Evolutionary conservation across 768 basidiomycete species (phyloP).

Genomic region (Coprinellus micaceus): DNA sequence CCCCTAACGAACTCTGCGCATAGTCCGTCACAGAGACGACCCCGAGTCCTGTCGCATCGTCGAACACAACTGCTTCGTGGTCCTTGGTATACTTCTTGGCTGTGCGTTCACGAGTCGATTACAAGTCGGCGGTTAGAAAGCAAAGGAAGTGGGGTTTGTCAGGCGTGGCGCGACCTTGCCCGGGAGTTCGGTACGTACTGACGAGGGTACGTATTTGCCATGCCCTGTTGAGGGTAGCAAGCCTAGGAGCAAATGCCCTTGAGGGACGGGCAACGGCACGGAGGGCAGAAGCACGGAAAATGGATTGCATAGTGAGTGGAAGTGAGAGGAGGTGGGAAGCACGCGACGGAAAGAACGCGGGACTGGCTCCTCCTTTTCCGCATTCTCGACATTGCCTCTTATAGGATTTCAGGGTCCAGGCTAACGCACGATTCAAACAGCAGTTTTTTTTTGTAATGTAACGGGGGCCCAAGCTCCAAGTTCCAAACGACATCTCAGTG

Average conservation of each 20-base stretch:
- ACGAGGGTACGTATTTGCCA: slow-evolving; percentile 48
- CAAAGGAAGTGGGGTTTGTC: too few relatives aligned
- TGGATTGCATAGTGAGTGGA: slow-evolving; percentile 33
- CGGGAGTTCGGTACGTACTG: slow-evolving; percentile 42
- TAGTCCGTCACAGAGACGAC: slow-evolving; percentile 86
- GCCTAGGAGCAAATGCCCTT: slow-evolving; percentile 18
- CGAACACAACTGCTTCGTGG: slow-evolving; percentile 83
- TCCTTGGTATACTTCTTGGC: slow-evolving; percentile 81
- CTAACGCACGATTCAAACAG: too few relatives aligned
- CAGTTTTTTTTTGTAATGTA: background rate
- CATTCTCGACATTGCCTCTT: slow-evolving; percentile 5
- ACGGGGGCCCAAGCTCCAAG: background rate
- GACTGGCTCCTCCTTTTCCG: slow-evolving; percentile 16
- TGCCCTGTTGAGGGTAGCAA: slow-evolving; percentile 18
- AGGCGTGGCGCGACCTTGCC: too few relatives aligned
- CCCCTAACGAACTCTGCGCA: slow-evolving; percentile 88
- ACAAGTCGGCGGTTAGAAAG: too few relatives aligned
- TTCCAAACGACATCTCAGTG: background rate
- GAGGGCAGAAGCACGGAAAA: slow-evolving; percentile 19
- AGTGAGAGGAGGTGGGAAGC: slow-evolving; percentile 2
- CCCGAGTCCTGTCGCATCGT: slow-evolving; percentile 73
- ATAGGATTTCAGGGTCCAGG: background rate
- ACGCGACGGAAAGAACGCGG: slow-evolving; percentile 11
- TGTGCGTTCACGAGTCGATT: too few relatives aligned
- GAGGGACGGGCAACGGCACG: slow-evolving; percentile 27